A percentile compares a stretch with the other conserved stretches of the same genome.
Conservation (phyloP, 192 early-diverging fungal species). For the Backusella psychrophila region DNA sequence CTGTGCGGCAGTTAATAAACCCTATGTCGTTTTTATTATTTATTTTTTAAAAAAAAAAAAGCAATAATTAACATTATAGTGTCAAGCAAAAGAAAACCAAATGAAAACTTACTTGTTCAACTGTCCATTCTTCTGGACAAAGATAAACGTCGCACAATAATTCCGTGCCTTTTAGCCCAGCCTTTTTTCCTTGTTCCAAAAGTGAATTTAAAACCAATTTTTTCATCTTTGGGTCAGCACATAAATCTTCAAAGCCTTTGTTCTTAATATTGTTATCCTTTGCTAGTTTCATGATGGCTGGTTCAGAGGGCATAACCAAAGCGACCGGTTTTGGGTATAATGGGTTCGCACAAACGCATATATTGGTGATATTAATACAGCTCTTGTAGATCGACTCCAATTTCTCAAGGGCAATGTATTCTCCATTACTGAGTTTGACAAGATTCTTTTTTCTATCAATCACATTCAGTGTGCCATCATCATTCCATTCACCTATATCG, state of each 20-base stretch:
- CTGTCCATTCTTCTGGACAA: conserved; percentile 83
- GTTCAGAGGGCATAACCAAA: conserved; percentile 67
- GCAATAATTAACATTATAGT: background rate
- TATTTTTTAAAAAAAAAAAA: background rate
- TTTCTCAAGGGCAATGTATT: conserved; percentile 94
- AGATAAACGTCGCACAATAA: conserved; percentile 66
- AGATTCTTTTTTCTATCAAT: conserved; percentile 96
- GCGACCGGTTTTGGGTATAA: conserved; percentile 72
- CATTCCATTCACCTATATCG: conserved; percentile 85
- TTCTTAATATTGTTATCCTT: conserved; percentile 39
- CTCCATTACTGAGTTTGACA: conserved; percentile 88
- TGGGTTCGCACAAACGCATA: conserved; percentile 76
- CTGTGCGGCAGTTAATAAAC: conserved; percentile 89
- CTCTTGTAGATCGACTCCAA: conserved; percentile 89
- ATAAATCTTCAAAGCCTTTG: conserved; percentile 48
- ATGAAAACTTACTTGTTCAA: conserved; percentile 64
- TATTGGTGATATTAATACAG: conserved; percentile 68
- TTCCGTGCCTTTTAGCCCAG: conserved; percentile 73
- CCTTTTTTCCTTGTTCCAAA: conserved; percentile 55
- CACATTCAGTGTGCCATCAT: conserved; percentile 74
- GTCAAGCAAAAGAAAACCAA: conserved; percentile 4
- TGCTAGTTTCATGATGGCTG: conserved; percentile 46
- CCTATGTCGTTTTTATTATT: conserved; percentile 20
- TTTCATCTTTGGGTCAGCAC: conserved; percentile 50
- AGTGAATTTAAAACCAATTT: conserved; percentile 46